Percentiles rank a stretch among this genome's conserved stretches.
Conservation (phyloP, 805 yeast genomes). For the Kurtzmaniella fragi region DNA sequence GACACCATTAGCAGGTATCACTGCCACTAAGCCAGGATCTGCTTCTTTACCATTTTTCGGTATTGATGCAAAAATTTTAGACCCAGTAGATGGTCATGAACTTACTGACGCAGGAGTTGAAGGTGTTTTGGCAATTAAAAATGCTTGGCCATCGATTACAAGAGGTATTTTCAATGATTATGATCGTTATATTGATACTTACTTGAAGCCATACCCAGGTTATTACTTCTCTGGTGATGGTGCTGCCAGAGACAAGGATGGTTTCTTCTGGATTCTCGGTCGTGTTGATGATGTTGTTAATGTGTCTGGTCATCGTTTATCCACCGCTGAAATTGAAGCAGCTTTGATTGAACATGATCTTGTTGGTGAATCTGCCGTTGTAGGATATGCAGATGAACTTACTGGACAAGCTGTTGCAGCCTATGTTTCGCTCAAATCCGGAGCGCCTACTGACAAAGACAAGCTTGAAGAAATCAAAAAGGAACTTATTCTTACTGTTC, state of each 20-base stretch:
- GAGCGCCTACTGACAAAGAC: conserved; percentile 20
- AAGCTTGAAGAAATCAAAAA: conserved; percentile 57
- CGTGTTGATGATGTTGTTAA: conserved; percentile 87
- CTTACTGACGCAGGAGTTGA: conserved; percentile 65
- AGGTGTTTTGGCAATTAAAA: conserved; percentile 71
- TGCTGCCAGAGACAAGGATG: conserved; percentile 81
- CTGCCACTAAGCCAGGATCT: conserved; percentile 81
- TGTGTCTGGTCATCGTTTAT: conserved; percentile 80
- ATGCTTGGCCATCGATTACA: conserved; percentile 83
- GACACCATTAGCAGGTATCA: conserved; percentile 68
- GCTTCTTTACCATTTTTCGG: conserved; percentile 86
- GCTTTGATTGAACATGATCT: conserved; percentile 67
- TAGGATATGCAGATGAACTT: conserved; percentile 76
- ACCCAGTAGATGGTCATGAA: conserved; percentile 71
- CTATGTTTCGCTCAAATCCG: conserved; percentile 59
- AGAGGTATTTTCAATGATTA: conserved; percentile 79
- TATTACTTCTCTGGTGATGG: conserved; percentile 87
- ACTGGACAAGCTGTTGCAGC: conserved; percentile 88
- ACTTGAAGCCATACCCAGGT: conserved; percentile 76
- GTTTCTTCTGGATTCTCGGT: conserved; percentile 81
- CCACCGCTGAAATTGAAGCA: conserved; percentile 88
- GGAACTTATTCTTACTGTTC: conserved; percentile 80
- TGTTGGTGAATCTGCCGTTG: conserved; percentile 79
- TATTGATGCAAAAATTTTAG: conserved; percentile 65
- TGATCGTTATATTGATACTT: conserved; percentile 72